Conservation (phyloP, 2,329 filamentous ascomycete genomes). For the Alternaria metachromatica region DNA sequence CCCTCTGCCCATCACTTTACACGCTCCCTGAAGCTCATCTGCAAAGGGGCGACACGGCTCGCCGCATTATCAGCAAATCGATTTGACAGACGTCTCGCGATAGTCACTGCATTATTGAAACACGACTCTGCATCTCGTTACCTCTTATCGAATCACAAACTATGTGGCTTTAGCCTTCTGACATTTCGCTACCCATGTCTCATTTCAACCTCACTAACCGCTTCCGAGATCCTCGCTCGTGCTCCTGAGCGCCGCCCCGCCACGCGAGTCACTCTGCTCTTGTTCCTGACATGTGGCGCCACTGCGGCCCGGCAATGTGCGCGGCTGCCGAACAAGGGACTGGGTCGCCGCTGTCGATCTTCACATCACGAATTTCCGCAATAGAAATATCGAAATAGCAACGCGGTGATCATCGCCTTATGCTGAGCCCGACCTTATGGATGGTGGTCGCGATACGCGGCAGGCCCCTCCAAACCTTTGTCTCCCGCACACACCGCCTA, state of each 20-base stretch:
- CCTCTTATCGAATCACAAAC: slow-evolving; percentile 8
- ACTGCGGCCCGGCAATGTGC: slow-evolving; percentile 19
- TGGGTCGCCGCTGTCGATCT: slow-evolving; percentile 21
- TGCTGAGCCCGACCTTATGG: not conserved
- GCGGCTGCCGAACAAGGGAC: slow-evolving; percentile 13
- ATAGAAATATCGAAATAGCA: slow-evolving; percentile 6
- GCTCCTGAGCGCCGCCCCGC: slow-evolving; percentile 16
- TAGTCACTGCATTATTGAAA: slow-evolving; percentile 9
- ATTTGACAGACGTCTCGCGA: slow-evolving; percentile 1
- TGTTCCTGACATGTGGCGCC: slow-evolving; percentile 30
- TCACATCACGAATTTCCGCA: slow-evolving; percentile 7
- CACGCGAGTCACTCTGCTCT: slow-evolving; percentile 15
- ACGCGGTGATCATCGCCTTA: not conserved
- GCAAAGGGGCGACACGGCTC: slow-evolving; percentile 2
- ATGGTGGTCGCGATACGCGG: not conserved
- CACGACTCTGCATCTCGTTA: slow-evolving; percentile 1
- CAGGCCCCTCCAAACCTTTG: not conserved
- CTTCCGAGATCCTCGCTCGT: slow-evolving; percentile 11
- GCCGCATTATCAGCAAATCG: slow-evolving; percentile 11
- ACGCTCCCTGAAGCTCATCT: not conserved
- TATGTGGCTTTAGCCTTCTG: slow-evolving; percentile 12
- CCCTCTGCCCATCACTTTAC: slow-evolving; percentile 13
- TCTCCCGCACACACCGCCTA: not conserved
- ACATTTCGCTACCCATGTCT: slow-evolving; percentile 11
- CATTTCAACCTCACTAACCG: slow-evolving; percentile 14